Conservation (phyloP, 1,284 basidiomycete species). For the Tilletia indica region DNA sequence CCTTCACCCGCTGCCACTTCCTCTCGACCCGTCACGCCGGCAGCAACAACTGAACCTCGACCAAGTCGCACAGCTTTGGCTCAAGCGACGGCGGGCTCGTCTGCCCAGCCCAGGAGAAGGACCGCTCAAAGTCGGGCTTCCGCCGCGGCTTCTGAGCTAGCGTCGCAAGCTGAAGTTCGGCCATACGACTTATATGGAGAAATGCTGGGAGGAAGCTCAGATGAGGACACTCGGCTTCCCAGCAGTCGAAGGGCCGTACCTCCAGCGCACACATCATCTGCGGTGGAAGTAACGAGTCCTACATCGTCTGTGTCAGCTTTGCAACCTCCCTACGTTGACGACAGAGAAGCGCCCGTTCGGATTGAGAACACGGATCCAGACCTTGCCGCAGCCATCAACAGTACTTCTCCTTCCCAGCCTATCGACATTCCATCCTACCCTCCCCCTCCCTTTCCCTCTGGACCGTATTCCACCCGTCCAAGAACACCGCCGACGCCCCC, state of each 20-base stretch:
- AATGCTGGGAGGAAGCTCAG: constrained; percentile 11
- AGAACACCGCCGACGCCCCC: constrained; percentile 12
- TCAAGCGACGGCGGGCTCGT: not conserved
- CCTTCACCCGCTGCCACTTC: not conserved
- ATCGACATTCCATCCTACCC: not conserved
- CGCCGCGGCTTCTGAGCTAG: constrained; percentile 10
- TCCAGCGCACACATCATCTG: not conserved
- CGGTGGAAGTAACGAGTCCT: no score
- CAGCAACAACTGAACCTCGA: no score
- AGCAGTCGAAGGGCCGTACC: not conserved
- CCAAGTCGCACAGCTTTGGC: no score
- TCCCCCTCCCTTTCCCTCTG: constrained; percentile 5
- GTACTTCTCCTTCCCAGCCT: no score
- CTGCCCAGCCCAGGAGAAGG: not conserved
- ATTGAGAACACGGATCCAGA: not conserved
- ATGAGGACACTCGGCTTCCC: not conserved
- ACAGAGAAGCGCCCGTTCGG: constrained; percentile 1
- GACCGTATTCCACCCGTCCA: constrained; percentile 7
- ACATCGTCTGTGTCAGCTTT: no score
- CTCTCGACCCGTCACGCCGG: no score
- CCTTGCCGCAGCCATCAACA: not conserved
- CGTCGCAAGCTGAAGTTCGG: constrained; percentile 1
- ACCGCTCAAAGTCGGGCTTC: not conserved
- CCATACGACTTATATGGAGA: constrained; percentile 14
- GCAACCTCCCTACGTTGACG: not conserved